These are phyloP conservation scores for Baorangia bicolor DNA, from an alignment of 768 basidiomycete species.

Conservation along the genomic window DNA sequence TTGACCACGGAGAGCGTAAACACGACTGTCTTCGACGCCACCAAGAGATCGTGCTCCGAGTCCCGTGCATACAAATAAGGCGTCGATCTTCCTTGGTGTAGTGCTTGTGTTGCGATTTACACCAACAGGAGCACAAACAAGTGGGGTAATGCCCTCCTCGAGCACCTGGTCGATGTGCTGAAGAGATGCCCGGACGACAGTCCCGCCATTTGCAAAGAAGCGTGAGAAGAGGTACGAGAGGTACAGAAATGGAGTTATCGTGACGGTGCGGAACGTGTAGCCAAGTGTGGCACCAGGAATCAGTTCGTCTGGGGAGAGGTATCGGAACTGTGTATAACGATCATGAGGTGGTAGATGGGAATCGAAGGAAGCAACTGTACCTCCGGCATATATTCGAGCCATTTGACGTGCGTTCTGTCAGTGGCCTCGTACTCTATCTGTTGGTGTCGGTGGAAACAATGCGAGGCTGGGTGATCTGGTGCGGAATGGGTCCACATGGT, in stretches of 20 bases:
- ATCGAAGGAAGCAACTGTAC: conserved; percentile 29
- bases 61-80: conserved; percentile 58
- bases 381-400: conserved; percentile 48
- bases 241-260: conserved; percentile 64
- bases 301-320: conserved; percentile 40
- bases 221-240: conserved; percentile 55
- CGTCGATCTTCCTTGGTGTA: neutral
- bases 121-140: neutral
- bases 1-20: conserved; percentile 44
- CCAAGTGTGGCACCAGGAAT: conserved; percentile 45
- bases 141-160: conserved; percentile 6
- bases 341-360: neutral
- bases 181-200: conserved; percentile 52
- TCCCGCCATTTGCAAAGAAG: conserved; percentile 56
- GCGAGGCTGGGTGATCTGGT: conserved; percentile 46
- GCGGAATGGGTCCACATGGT: conserved; percentile 68
- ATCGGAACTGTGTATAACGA: conserved; percentile 23
- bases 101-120: neutral
- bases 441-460: conserved; percentile 57
- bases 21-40: conserved; percentile 43
- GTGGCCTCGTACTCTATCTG: conserved; percentile 56
- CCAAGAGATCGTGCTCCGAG: conserved; percentile 50
- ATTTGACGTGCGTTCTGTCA: conserved; percentile 23
- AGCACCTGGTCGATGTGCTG: conserved; percentile 63
- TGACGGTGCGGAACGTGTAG: conserved; percentile 58